phyloP scores from a whole-genome alignment of 148 eudicot genomes.

The Amaranthus cruentus region DNA sequence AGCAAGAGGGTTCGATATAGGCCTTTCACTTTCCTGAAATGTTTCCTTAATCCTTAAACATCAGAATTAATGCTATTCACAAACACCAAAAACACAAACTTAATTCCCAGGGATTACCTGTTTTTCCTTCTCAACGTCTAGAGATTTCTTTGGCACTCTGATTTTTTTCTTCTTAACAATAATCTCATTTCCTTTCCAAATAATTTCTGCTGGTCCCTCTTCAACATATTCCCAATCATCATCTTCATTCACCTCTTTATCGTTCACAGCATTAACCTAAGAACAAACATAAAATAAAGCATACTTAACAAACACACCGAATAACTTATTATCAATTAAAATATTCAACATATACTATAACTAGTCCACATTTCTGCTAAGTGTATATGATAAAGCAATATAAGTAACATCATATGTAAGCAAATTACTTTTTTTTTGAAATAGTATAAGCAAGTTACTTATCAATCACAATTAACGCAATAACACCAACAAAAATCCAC shows the following conservation, averaged over 20 bases:
- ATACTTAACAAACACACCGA: neutral
- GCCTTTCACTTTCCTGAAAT: conserved; percentile 65
- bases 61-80: conserved; percentile 4
- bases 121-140: conserved; percentile 22
- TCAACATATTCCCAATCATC: conserved; percentile 84
- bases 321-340: neutral
- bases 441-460: too few relatives aligned
- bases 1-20: conserved; percentile 97
- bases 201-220: conserved; percentile 95
- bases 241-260: conserved; percentile 40
- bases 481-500: too few relatives aligned
- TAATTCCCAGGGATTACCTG: conserved; percentile 41
- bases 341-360: too few relatives aligned
- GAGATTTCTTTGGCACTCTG: conserved; percentile 65
- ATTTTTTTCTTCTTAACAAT: conserved; percentile 90
- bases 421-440: too few relatives aligned
- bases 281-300: conserved; percentile 11
- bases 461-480: too few relatives aligned
- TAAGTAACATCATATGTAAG: too few relatives aligned
- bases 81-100: conserved; percentile 3
- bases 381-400: too few relatives aligned
- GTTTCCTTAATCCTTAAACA: conserved; percentile 8
- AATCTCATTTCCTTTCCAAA: conserved; percentile 96
- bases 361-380: too few relatives aligned
- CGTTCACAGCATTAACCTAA: conserved; percentile 48